Percentiles rank a stretch among this genome's conserved stretches.
phyloP scores from a whole-genome alignment of 2,329 filamentous ascomycete genomes.

The Leptosphaerulina australis region DNA sequence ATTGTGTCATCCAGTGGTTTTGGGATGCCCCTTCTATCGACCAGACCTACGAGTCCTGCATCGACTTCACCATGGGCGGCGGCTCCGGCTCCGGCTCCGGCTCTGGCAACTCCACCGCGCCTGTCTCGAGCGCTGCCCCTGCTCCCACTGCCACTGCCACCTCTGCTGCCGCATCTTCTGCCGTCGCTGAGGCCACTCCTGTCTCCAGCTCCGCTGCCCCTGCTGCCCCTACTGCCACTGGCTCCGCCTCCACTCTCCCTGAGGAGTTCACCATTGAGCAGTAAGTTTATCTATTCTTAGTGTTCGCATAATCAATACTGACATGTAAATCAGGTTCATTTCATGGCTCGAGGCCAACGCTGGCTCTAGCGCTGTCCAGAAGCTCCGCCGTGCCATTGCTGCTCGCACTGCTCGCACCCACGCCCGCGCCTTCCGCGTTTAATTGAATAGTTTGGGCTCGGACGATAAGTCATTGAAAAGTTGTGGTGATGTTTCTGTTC shows the following conservation, averaged over 20 bases:
- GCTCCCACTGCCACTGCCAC: conserved; percentile 19
- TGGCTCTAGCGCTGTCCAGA: conserved; percentile 28
- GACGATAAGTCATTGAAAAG: conserved; percentile 1
- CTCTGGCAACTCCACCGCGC: conserved; percentile 8
- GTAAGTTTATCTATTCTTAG: too few species aligned
- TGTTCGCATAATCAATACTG: too few species aligned
- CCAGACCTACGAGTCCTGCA: conserved; percentile 68
- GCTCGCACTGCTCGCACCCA: conserved; percentile 33
- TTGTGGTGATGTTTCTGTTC: conserved; percentile 28
- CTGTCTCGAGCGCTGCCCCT: conserved; percentile 12
- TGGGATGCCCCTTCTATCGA: conserved; percentile 62
- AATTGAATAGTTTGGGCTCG: background rate
- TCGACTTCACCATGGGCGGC: conserved; percentile 61
- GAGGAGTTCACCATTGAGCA: conserved; percentile 42
- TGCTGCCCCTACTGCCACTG: conserved; percentile 14
- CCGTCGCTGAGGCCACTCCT: conserved; percentile 16
- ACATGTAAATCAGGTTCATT: too few species aligned
- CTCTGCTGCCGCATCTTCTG: conserved; percentile 18
- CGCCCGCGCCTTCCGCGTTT: conserved; percentile 38
- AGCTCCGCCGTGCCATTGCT: conserved; percentile 33
- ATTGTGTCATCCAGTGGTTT: conserved; percentile 66
- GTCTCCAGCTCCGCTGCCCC: conserved; percentile 10
- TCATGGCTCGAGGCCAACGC: conserved; percentile 40
- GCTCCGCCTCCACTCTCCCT: conserved; percentile 30
- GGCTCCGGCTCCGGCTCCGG: conserved; percentile 20